phyloP scores from a whole-genome alignment of 306 rosid genomes.

The Senna tora region DNA sequence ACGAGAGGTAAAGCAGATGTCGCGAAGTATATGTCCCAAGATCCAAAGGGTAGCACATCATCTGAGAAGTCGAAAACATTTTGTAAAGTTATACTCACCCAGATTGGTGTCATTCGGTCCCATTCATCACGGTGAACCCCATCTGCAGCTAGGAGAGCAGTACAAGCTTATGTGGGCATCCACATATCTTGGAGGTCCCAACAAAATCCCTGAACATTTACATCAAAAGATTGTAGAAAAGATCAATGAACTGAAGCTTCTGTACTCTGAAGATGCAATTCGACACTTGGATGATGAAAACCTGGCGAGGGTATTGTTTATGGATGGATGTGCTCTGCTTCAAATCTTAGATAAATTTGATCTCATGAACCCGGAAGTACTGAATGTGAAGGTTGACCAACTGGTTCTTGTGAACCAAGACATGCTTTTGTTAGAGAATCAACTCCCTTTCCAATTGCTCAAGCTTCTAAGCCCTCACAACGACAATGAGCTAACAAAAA shows the following conservation, averaged over 20 bases:
- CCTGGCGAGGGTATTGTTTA: background rate
- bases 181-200: background rate
- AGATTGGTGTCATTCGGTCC: conserved; percentile 26
- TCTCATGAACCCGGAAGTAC: background rate
- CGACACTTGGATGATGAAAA: background rate
- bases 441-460: conserved; percentile 16
- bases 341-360: background rate
- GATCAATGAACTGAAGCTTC: background rate
- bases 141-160: conserved; percentile 3
- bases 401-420: conserved; percentile 3
- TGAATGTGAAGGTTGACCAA: background rate
- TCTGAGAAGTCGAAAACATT: background rate
- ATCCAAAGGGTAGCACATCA: conserved; percentile 18
- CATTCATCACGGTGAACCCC: background rate
- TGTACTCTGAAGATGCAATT: conserved; percentile 10
- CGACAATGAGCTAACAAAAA: background rate
- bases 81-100: background rate
- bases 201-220: background rate
- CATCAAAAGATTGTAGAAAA: background rate
- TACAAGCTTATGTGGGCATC: conserved; percentile 13
- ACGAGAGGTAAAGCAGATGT: background rate
- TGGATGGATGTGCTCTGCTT: conserved; percentile 1
- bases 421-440: conserved; percentile 31
- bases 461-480: background rate
- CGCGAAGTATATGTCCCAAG: background rate